A percentile compares a stretch with the other conserved stretches of the same genome.
phyloP scores from a whole-genome alignment of 2,329 filamentous ascomycete genomes.

The Leptographium procerum region DNA sequence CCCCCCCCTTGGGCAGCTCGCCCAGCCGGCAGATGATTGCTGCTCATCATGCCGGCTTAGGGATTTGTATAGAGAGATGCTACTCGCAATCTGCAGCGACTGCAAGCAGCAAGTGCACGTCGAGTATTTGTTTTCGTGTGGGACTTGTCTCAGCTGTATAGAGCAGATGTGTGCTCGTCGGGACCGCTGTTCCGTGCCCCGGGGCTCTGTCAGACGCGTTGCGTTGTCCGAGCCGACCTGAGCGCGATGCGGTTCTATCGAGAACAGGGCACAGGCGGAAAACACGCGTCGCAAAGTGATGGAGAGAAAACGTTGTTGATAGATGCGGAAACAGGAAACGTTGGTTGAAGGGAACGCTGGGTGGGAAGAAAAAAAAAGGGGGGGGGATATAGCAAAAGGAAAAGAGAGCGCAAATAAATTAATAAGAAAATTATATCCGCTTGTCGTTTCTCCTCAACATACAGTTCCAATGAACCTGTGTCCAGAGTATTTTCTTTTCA shows the following conservation, averaged over 20 bases:
- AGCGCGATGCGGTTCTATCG: neutral
- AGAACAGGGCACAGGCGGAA: neutral
- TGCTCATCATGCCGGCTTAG: slow-evolving; percentile 68
- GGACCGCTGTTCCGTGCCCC: neutral
- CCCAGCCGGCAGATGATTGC: slow-evolving; percentile 67
- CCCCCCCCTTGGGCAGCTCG: slow-evolving; percentile 39
- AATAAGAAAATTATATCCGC: neutral
- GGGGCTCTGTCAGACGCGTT: neutral
- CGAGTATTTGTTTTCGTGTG: too few species aligned
- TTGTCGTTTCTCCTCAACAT: slow-evolving; percentile 2
- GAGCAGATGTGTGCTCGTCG: neutral
- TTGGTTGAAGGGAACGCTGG: neutral
- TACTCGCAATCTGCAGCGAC: slow-evolving; percentile 16
- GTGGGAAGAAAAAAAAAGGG: neutral
- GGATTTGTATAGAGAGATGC: slow-evolving; percentile 23
- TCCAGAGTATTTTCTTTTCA: neutral
- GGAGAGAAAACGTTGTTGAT: neutral
- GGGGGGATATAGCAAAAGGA: neutral
- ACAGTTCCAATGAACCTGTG: neutral
- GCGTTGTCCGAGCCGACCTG: neutral
- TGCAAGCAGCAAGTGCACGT: neutral
- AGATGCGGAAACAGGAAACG: neutral
- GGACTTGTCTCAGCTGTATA: neutral
- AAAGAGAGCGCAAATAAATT: slow-evolving; percentile 1
- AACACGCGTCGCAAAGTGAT: neutral